Base-by-base conservation (phyloP, 2,329 filamentous ascomycete genomes). In the Apiospora arundinis region DNA sequence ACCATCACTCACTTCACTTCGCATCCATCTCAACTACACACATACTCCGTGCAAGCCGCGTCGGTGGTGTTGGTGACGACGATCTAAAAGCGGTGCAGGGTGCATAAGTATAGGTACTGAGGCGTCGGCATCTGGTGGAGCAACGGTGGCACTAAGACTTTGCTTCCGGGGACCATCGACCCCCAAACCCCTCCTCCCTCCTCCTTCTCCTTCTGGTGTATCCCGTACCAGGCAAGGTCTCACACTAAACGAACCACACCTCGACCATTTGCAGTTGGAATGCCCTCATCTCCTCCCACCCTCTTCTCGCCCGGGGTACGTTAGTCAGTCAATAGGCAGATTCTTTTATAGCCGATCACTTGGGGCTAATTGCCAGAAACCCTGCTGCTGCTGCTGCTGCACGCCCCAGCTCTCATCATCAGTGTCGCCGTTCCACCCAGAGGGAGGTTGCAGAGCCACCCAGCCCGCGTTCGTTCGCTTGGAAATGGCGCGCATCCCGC, bases 231-330 rank as follows among this genome's bases (percentile, higher is more conserved):
- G 28, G 52, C 52, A 60, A 60, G 16, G 52, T 60, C 52, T 60
- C 52, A 60, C 52, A 60, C 52, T 37, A 60, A 60, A 60, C 52
- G 52, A 60, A 37, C 52, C 52, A 60, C 52, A 60, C 52, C 52
- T 60, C 56, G 32, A 40, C 23, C 56, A 14, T 63, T n/a, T 21
- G 42, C 12, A 45, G 42, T 45, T 45, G 42, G 56, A 40, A 63
- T 40, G 32, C 56, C 56, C 56, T 63, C 56, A 40, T 23, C 28
- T 40, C 16, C 9, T 37, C 56, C 56, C 56, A 63, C 32, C 56
- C 9, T 21, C 56, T 37, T 37, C 25, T 52, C 5, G 25, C 28
- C 56, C 56, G 32, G 28, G 7, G 32, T 63, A 4, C 56, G 37
- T 40, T 63, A 63, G 56, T 63, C 4, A 14, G 21, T 63, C 56